These are phyloP conservation scores for Babesia caballi DNA, from an alignment of 169 alveolate species.

Conservation along the genomic window DNA sequence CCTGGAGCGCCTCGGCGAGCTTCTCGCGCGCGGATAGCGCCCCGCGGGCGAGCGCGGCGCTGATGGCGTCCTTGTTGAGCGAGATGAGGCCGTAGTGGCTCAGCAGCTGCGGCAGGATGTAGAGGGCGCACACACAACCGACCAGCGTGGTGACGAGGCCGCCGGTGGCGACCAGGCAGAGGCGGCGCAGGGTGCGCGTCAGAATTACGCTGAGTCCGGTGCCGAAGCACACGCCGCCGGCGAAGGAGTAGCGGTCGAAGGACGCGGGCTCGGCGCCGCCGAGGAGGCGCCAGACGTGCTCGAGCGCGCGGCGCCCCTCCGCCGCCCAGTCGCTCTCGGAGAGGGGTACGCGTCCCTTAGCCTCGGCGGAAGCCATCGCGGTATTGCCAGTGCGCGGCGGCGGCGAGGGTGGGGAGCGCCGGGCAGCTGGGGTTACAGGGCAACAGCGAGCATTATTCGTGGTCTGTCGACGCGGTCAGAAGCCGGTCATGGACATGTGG, in stretches of 20 bases:
- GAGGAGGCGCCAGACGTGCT: not conserved
- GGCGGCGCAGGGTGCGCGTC: conserved; percentile 12
- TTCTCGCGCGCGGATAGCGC: not conserved
- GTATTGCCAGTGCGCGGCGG: not conserved
- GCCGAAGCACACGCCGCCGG: conserved; percentile 62
- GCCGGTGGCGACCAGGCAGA: conserved; percentile 34
- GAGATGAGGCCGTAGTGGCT: conserved; percentile 26
- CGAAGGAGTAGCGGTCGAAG: conserved; percentile 37
- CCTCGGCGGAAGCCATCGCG: not conserved
- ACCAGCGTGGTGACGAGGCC: conserved; percentile 34
- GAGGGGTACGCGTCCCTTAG: not conserved
- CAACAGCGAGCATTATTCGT: not conserved
- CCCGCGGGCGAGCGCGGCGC: not conserved
- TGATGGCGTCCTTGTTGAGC: not conserved
- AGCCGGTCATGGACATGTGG: conserved; percentile 60
- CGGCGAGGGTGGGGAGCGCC: not conserved
- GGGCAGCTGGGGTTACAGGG: not conserved
- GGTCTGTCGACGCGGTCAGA: not conserved
- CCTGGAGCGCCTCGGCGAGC: not conserved
- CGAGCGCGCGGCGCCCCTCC: not conserved
- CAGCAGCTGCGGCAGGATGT: not conserved
- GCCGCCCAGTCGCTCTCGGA: not conserved
- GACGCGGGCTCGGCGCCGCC: conserved; percentile 4
- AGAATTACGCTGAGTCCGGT: conserved; percentile 33
- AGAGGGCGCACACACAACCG: not conserved